A percentile compares a stretch with the other conserved stretches of the same genome.
Evolutionary conservation across 352 stramenopile genomes (phyloP).

Genomic region (Phytophthora kernoviae): DNA sequence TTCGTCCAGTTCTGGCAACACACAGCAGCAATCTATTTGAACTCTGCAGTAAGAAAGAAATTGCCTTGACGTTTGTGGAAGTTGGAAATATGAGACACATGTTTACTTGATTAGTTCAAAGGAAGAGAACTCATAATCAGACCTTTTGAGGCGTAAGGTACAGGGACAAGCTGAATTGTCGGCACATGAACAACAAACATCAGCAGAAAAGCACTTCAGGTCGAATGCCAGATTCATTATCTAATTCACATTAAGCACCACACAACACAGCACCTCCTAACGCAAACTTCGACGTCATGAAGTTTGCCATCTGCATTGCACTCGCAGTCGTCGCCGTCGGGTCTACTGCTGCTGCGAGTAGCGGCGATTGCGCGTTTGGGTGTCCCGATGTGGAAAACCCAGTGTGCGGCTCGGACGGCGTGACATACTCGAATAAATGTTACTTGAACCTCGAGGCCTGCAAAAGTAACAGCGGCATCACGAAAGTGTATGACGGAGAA

Average conservation of each 20-base stretch:
- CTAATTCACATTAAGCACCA: constrained; percentile 1
- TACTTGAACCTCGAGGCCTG: constrained; percentile 32
- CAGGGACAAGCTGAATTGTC: no score
- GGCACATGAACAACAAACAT: no score
- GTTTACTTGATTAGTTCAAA: no score
- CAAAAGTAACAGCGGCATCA: constrained; percentile 30
- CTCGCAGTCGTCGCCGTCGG: constrained; percentile 11
- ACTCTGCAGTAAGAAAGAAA: no score
- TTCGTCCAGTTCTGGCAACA: not conserved
- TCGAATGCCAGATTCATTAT: constrained; percentile 19
- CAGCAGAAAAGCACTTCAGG: no score
- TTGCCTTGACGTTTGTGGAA: no score
- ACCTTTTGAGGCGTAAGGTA: no score
- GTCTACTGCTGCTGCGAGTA: not conserved
- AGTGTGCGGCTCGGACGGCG: constrained; percentile 49
- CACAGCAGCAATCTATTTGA: not conserved
- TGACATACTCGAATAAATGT: constrained; percentile 52
- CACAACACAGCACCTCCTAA: not conserved
- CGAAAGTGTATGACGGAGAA: constrained; percentile 21
- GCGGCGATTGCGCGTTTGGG: constrained; percentile 18
- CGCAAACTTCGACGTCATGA: constrained; percentile 11
- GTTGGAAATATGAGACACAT: no score
- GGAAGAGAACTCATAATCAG: no score
- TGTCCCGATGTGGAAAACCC: constrained; percentile 29
- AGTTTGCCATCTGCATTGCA: constrained; percentile 12